A percentile compares a stretch with the other conserved stretches of the same genome.
Conservation (phyloP, 1,139 yeast species). For the Meyerozyma smithsonii region DNA sequence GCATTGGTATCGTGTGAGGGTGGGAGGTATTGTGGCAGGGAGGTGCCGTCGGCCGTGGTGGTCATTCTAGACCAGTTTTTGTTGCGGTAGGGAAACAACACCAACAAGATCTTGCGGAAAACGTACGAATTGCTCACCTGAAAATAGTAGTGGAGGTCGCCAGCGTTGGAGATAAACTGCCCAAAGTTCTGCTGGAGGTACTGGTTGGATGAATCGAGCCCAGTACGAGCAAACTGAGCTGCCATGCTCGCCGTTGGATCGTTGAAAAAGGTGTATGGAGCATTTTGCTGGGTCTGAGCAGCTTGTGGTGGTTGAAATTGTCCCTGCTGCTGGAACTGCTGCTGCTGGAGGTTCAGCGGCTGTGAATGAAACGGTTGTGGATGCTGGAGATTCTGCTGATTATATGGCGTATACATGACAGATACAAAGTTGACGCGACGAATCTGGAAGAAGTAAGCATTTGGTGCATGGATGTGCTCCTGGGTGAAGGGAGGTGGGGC, state of each 20-base stretch:
- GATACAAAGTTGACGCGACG: background rate
- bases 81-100: slow-evolving; percentile 83
- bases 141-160: slow-evolving; percentile 75
- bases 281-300: background rate
- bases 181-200: slow-evolving; percentile 71
- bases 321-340: slow-evolving; percentile 2
- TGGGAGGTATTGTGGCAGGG: slow-evolving; percentile 53
- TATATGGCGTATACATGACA: slow-evolving; percentile 3
- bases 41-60: slow-evolving; percentile 31
- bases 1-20: slow-evolving; percentile 86
- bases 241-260: slow-evolving; percentile 87
- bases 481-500: background rate
- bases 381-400: slow-evolving; percentile 4
- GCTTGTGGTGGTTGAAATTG: background rate
- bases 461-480: background rate
- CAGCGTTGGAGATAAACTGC: slow-evolving; percentile 44
- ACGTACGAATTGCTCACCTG: slow-evolving; percentile 91
- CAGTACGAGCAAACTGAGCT: slow-evolving; percentile 81
- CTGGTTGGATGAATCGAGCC: slow-evolving; percentile 67
- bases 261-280: slow-evolving; percentile 40
- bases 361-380: slow-evolving; percentile 4
- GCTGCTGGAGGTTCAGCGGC: background rate
- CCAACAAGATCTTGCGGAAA: slow-evolving; percentile 61
- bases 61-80: slow-evolving; percentile 68
- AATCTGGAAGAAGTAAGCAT: background rate